Evolutionary conservation across 441 rosid genomes (phyloP), one percentile per base, ranked within the genome.

Genomic region (Adansonia gregorii): DNA sequence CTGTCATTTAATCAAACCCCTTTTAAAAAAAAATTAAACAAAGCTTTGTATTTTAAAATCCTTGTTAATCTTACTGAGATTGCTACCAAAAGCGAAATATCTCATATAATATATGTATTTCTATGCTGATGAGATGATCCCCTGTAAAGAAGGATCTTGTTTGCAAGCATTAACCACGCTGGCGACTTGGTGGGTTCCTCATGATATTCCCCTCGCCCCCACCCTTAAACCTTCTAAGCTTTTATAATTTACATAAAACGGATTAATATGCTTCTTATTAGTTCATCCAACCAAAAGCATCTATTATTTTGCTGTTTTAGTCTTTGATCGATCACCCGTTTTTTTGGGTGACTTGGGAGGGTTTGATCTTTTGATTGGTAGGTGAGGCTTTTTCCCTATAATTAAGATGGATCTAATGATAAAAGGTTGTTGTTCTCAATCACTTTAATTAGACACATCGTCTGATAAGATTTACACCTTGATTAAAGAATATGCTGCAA

Each of bases 141-240:
- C 76, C 83, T 61, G 76, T 77, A 66, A 76, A 77, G 52, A 77
- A 41, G 82, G 79, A 81, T 85, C 80, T 79, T 69, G 79, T 61
- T 81, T 74, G 73, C 20, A 45, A 66, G 69, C 81, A 75, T 63
- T 72, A 41, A 73, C 76, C 86, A 66, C 51, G 63, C 78, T 74
- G 82, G 75, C 79, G 3, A 41, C 24, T 68, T 54, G 48, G 52
- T 64, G 77, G 75, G 74, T 56, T 22, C 56, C 51, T 22, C 45
- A 51, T 22, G 55, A 22, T 59, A 56, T 58, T 11, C 24, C 35
- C 20, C 20, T 54, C 46, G 7, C 39, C 41, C 35, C 35, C 35
- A 31, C 35, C 35, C 35, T 31, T 31, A 31, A 31, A 31, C 35
- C 35, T 31, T 31, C 35, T 31, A 0, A 12, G 24, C 60, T 17